Evolutionary conservation across 192 early-diverging fungal species (phyloP), one percentile per base, ranked within the genome.

Genomic region (Pilobolus umbonatus): DNA sequence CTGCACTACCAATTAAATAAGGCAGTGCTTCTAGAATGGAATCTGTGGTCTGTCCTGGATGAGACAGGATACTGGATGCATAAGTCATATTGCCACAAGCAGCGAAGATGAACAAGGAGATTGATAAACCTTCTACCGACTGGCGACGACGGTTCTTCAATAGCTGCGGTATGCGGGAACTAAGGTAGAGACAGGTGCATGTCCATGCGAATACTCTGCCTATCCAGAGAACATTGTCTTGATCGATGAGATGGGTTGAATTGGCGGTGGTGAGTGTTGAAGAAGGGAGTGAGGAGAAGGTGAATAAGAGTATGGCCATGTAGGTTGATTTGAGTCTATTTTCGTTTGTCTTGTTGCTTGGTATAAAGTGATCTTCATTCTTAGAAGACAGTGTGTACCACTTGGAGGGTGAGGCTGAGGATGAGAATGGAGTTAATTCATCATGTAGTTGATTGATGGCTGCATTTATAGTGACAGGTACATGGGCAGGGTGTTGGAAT

Each of bases 111-210:
- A 91, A 90, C 79, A 92, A 82, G 9, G 76, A 66, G 22, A 85
- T 75, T 4, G 88, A 83, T n/a, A 92, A 71, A 3, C 88, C 90
- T 22, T 87, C 76, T 12, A 83, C 79, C 2, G 88, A 89, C 53
- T 76, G 66, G 22, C 71, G 55, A 0, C 21, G 36, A 17, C 83
- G 56, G 19, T 90, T 92, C 40, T 80, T 84, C 69, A 74, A 80
- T 42, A 92, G 76, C 62, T 92, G 90, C 22, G 90, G 90, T 36
- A 92, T 71, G 8, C 88, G 77, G 17, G 84, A 86, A 5, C 80
- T 69, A 26, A 90, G 68, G 68, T 88, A 92, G 36, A 84, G 74
- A 11, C 68, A 22, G 1, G 79, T 80, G 60, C 87, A 88, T 34
- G 72, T 57, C 82, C 84, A 92, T 0, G 86, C 80, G 63, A 89